Base-by-base conservation (phyloP, 306 rosid species). In the Erythrophleum fordii region DNA sequence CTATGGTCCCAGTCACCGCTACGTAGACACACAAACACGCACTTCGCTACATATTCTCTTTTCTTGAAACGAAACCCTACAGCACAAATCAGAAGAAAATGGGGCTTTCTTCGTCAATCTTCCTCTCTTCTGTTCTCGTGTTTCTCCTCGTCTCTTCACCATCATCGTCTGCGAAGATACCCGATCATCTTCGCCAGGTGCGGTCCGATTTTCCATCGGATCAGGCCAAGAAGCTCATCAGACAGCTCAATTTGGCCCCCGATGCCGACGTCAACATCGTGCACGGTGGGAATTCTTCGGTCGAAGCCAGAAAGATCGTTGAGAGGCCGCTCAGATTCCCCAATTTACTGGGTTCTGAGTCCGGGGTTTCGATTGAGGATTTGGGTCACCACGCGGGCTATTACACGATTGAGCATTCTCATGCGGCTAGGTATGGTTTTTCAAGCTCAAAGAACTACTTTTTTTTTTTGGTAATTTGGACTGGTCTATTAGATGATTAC, bases 321-420 rank as follows among this genome's bases (percentile, higher is more conserved):
- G 99, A 95, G 96, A 91, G 83, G 87, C 86, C 82, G 2, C 83
- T 95, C 22, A 79, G 69, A 42, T 87, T 95, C 75, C 98, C 98
- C 3, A 79, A 85, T 80, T 55, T 92, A 20, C 55, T 76, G 8
- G 83, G 46, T 28, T 83, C 94, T 11, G 89, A 81, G 20, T 88
- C 94, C 18, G 93, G 74, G 7, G 78, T 71, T 56, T 68, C 93
- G 28, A 74, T 89, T 58, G 94, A 93, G 25, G 97, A 95, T 28
- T 88, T 95, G 76, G 90, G 94, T 71, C 99, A 95, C 65, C 95
- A 90, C 28, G 99, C 99, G 80, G 99, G 99, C 5, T 95, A 95
- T 83, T 91, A 85, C 84, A 79, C 90, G 34, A 89, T 95, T 58
- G 90, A 87, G 77, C 98, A 95, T 77, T 93, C 99, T 73, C 87